phyloP scores from a whole-genome alignment of 148 eudicot genomes.

The Camellia granthamiana region DNA sequence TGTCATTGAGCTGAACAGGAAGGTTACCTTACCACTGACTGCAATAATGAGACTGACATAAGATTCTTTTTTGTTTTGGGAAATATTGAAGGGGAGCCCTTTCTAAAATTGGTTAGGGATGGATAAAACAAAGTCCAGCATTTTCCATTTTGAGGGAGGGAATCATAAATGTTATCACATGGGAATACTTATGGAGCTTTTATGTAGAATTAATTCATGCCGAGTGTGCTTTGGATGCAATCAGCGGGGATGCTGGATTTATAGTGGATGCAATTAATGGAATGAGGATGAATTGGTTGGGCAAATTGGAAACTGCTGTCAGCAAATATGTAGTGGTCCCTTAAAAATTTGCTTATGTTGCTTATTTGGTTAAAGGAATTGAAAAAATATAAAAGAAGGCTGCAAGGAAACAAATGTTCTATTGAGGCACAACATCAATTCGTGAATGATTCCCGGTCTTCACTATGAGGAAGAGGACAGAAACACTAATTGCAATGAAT shows the following conservation, averaged over 20 bases:
- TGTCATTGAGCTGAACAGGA: background rate
- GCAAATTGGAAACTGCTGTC: background rate
- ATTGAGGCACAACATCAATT: background rate
- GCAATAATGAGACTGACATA: background rate
- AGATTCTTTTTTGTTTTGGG: background rate
- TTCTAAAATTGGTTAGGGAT: background rate
- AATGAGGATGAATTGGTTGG: background rate
- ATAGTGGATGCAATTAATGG: background rate
- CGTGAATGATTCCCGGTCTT: background rate
- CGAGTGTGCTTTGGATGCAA: background rate
- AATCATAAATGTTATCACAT: background rate
- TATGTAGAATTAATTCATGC: background rate
- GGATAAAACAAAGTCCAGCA: background rate
- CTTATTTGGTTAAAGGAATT: background rate
- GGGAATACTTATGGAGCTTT: background rate
- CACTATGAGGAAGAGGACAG: background rate
- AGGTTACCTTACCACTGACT: background rate
- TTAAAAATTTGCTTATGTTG: background rate
- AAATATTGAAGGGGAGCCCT: background rate
- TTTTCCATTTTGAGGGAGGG: background rate
- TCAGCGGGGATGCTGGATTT: background rate
- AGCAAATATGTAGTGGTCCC: background rate
- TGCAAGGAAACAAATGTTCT: no score
- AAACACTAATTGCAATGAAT: background rate
- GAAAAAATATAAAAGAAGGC: background rate